A percentile compares a stretch with the other conserved stretches of the same genome.
These are phyloP conservation scores for Alectoria sarmentosa DNA, from an alignment of 495 filamentous ascomycete genomes.

Conservation along the genomic window DNA sequence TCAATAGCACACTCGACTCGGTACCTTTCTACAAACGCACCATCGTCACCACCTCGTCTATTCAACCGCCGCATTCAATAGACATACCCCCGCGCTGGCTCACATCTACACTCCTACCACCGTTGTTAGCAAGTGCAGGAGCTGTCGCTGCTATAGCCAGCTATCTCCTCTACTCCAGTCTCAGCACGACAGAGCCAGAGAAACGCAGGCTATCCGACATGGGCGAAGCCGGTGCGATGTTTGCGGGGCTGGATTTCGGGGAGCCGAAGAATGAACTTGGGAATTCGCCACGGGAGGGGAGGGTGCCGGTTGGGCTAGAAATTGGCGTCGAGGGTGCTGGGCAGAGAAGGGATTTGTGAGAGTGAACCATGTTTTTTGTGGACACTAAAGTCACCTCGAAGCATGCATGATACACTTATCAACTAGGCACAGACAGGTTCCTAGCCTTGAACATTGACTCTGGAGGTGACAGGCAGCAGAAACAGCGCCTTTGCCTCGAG, in stretches of 20 bases:
- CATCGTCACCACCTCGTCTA: conserved; percentile 1
- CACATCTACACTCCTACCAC: conserved; percentile 2
- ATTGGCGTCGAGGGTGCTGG: conserved; percentile 1
- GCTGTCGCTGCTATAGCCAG: conserved; percentile 1
- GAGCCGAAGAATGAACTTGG: not conserved
- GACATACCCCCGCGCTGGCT: not conserved
- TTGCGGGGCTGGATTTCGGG: conserved; percentile 17
- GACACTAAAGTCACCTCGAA: not conserved
- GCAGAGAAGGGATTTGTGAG: not conserved
- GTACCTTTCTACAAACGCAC: not conserved
- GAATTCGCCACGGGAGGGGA: not conserved
- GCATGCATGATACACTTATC: not conserved
- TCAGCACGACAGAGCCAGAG: not conserved
- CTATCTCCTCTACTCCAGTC: not conserved
- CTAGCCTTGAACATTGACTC: not conserved
- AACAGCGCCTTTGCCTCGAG: not conserved
- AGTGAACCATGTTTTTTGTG: not conserved
- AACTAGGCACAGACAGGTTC: not conserved
- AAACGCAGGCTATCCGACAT: conserved; percentile 15
- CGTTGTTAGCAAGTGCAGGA: not conserved
- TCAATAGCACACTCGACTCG: not conserved
- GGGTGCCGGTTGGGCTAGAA: conserved; percentile 9
- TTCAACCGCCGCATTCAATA: not conserved
- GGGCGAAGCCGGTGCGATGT: conserved; percentile 27
- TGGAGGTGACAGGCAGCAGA: not conserved